Evolutionary conservation across 257 asterid genomes (phyloP).

Genomic region (Striga asiatica): DNA sequence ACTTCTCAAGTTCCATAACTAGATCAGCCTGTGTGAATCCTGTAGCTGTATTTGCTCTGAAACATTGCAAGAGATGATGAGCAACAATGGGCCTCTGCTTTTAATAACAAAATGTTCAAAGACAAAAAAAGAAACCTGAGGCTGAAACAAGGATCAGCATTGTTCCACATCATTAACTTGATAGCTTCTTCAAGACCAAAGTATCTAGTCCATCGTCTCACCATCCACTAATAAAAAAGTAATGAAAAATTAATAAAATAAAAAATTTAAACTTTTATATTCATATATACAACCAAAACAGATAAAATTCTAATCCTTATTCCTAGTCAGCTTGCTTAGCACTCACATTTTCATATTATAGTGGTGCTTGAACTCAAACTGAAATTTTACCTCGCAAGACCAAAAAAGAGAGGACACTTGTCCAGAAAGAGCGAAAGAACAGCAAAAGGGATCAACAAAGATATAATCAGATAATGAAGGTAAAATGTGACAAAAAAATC

Average conservation of each 20-base stretch:
- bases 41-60: slow-evolving; percentile 69
- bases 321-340: background rate
- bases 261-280: slow-evolving; percentile 1
- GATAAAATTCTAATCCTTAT: background rate
- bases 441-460: background rate
- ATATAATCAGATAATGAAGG: background rate
- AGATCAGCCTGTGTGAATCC: slow-evolving; percentile 70
- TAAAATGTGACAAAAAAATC: slow-evolving; percentile 19
- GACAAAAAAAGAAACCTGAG: slow-evolving; percentile 9
- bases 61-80: slow-evolving; percentile 18
- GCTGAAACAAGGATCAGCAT: slow-evolving; percentile 41
- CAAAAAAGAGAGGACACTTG: background rate
- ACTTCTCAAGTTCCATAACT: slow-evolving; percentile 40
- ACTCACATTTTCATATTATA: background rate
- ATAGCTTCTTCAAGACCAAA: slow-evolving; percentile 65
- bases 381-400: background rate
- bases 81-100: slow-evolving; percentile 13
- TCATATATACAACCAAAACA: background rate
- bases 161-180: slow-evolving; percentile 80
- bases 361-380: background rate
- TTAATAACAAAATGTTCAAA: background rate
- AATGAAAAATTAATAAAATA: slow-evolving; percentile 1
- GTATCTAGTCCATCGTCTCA: slow-evolving; percentile 75
- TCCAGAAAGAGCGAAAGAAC: background rate
- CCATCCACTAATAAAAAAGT: slow-evolving; percentile 72